These are phyloP conservation scores for Fusarium udum DNA, from an alignment of 2,329 filamentous ascomycete genomes.

Conservation along the genomic window DNA sequence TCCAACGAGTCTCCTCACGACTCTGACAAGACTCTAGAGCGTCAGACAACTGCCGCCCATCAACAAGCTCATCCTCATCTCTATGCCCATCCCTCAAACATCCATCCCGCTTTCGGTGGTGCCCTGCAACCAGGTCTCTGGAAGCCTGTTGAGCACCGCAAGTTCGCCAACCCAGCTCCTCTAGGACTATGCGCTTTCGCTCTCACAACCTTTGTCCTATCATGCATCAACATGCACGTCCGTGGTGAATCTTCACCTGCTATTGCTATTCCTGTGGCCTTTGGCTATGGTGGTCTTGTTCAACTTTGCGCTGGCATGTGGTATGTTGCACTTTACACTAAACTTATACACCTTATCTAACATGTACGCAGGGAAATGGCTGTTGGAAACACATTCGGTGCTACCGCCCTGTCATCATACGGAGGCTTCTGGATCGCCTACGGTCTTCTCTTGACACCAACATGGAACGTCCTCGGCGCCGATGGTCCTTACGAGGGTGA, in stretches of 20 bases:
- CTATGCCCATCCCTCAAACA: slow-evolving; percentile 40
- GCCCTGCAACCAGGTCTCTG: slow-evolving; percentile 77
- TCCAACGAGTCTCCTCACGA: slow-evolving; percentile 34
- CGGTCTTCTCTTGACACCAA: slow-evolving; percentile 74
- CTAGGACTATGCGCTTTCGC: slow-evolving; percentile 82
- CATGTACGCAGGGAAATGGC: slow-evolving; percentile 77
- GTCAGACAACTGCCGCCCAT: slow-evolving; percentile 18
- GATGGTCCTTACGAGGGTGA: slow-evolving; percentile 59
- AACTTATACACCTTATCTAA: neutral
- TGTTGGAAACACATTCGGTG: slow-evolving; percentile 87
- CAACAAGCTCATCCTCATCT: slow-evolving; percentile 41
- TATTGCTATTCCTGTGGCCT: slow-evolving; percentile 74
- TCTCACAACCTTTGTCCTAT: slow-evolving; percentile 83
- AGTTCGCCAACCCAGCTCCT: slow-evolving; percentile 82
- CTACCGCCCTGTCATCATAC: slow-evolving; percentile 82
- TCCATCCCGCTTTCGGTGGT: slow-evolving; percentile 69
- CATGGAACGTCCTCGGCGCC: slow-evolving; percentile 66
- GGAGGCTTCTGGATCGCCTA: slow-evolving; percentile 86
- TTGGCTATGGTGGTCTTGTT: slow-evolving; percentile 77
- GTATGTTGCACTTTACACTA: slow-evolving; percentile 59
- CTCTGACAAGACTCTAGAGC: slow-evolving; percentile 42
- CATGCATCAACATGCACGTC: slow-evolving; percentile 75
- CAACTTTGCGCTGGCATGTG: slow-evolving; percentile 89
- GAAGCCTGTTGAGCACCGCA: slow-evolving; percentile 71
- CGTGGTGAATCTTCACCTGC: slow-evolving; percentile 68